A percentile compares a stretch with the other conserved stretches of the same genome.
phyloP scores from a whole-genome alignment of 768 basidiomycete species.

The Obba rivulosa region DNA sequence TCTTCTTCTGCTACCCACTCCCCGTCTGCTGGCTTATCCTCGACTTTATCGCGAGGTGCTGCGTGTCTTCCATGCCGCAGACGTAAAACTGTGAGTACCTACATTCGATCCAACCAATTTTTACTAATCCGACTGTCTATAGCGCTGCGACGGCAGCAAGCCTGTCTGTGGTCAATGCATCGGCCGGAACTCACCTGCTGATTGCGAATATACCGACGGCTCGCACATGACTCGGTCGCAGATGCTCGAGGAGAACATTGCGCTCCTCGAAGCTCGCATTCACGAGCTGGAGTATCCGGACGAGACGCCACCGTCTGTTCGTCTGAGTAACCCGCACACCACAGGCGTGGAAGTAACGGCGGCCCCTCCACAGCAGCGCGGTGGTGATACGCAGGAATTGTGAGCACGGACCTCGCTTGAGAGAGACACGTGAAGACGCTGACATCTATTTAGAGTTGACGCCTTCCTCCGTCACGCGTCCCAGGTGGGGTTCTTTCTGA shows the following conservation, averaged over 20 bases:
- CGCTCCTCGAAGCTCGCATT: conserved; percentile 51
- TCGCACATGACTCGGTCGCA: conserved; percentile 55
- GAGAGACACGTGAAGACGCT: background rate
- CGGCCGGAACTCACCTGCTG: conserved; percentile 43
- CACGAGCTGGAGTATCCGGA: conserved; percentile 28
- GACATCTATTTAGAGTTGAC: conserved; percentile 40
- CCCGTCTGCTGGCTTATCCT: too few relatives aligned
- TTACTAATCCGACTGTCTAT: background rate
- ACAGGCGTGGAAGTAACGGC: background rate
- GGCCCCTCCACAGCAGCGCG: background rate
- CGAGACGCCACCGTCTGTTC: background rate
- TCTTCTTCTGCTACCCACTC: too few relatives aligned
- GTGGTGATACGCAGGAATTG: conserved; percentile 6
- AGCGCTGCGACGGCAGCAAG: conserved; percentile 69
- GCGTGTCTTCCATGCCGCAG: conserved; percentile 20
- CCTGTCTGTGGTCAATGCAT: conserved; percentile 64
- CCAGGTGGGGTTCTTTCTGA: conserved; percentile 66
- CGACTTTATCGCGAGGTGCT: conserved; percentile 7
- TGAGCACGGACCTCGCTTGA: background rate
- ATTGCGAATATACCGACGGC: conserved; percentile 68
- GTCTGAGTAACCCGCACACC: background rate
- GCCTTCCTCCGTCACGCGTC: conserved; percentile 51
- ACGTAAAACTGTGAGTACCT: conserved; percentile 17
- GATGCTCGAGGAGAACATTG: conserved; percentile 56
- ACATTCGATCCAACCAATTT: background rate